These are phyloP conservation scores for Phytophthora citricola DNA, from an alignment of 352 stramenopile species.

Conservation along the genomic window DNA sequence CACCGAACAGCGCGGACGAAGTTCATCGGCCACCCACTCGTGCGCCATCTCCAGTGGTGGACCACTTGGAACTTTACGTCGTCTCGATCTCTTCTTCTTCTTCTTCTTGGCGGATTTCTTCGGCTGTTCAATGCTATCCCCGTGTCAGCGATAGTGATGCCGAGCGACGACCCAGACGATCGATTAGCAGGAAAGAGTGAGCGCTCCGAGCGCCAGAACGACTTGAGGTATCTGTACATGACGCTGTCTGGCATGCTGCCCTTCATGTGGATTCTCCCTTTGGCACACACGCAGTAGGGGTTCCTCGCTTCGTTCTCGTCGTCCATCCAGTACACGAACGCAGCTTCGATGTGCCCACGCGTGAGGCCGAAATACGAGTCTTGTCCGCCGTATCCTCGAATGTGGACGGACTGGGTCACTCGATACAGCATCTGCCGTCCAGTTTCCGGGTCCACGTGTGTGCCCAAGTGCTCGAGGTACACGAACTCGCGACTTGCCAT, in stretches of 20 bases:
- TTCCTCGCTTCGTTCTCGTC: slow-evolving; percentile 39
- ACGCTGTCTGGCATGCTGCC: slow-evolving; percentile 64
- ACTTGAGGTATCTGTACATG: slow-evolving; percentile 68
- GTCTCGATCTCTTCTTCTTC: slow-evolving; percentile 29
- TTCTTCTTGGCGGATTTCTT: slow-evolving; percentile 36
- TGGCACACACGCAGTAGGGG: slow-evolving; percentile 60
- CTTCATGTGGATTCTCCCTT: slow-evolving; percentile 66
- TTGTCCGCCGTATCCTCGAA: slow-evolving; percentile 65
- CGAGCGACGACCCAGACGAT: slow-evolving; percentile 35
- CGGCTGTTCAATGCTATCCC: slow-evolving; percentile 3
- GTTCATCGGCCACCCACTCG: slow-evolving; percentile 67
- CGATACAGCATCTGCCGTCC: slow-evolving; percentile 70
- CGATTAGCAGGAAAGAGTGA: slow-evolving; percentile 39
- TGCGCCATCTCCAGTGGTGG: slow-evolving; percentile 63
- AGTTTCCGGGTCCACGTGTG: slow-evolving; percentile 51
- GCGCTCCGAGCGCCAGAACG: slow-evolving; percentile 56
- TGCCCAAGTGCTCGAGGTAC: slow-evolving; percentile 72
- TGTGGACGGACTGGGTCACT: slow-evolving; percentile 66
- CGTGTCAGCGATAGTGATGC: slow-evolving; percentile 18
- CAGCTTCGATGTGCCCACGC: slow-evolving; percentile 62
- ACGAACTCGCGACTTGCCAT: slow-evolving; percentile 74
- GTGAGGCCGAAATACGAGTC: slow-evolving; percentile 76
- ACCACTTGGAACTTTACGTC: slow-evolving; percentile 34
- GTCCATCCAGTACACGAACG: slow-evolving; percentile 80
- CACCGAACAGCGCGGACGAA: slow-evolving; percentile 56